Evolutionary conservation across 1,284 basidiomycete genomes (phyloP).

Genomic region (Boletus calvinii): DNA sequence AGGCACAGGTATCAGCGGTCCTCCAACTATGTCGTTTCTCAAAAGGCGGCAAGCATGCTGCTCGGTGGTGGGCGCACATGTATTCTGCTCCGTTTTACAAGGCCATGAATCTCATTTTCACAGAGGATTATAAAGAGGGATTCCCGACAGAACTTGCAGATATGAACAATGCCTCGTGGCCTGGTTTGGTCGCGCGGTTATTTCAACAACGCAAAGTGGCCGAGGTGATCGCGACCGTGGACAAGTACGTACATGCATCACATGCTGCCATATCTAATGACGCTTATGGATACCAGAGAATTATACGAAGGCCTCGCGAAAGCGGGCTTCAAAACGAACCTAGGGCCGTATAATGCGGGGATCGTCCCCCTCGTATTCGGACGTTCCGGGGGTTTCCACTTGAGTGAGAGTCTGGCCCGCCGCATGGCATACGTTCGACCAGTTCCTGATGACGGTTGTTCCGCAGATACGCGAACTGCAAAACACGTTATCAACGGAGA

Average conservation of each 20-base stretch:
- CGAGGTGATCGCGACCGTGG: slow-evolving; percentile 1
- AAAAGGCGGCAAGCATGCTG: slow-evolving; percentile 39
- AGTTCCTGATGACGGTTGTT: neutral
- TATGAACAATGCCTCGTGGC: slow-evolving; percentile 1
- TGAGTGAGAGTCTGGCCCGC: slow-evolving; percentile 13
- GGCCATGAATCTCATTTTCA: neutral
- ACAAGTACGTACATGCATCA: neutral
- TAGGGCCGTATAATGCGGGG: slow-evolving; percentile 43
- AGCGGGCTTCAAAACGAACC: slow-evolving; percentile 46
- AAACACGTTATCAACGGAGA: slow-evolving; percentile 49
- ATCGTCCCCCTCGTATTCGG: slow-evolving; percentile 44
- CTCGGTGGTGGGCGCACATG: slow-evolving; percentile 25
- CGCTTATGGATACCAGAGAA: slow-evolving; percentile 25
- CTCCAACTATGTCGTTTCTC: slow-evolving; percentile 49
- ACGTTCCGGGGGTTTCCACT: slow-evolving; percentile 50
- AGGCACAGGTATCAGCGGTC: slow-evolving; percentile 44
- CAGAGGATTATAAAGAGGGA: neutral
- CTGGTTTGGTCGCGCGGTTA: neutral
- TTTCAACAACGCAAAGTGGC: slow-evolving; percentile 3
- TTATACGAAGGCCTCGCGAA: slow-evolving; percentile 44
- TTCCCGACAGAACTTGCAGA: slow-evolving; percentile 8
- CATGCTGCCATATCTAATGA: neutral
- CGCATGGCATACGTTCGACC: neutral
- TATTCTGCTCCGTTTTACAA: neutral
- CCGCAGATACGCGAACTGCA: slow-evolving; percentile 41